These are phyloP conservation scores for Russula olivacea DNA, from an alignment of 768 basidiomycete species.

Conservation along the genomic window DNA sequence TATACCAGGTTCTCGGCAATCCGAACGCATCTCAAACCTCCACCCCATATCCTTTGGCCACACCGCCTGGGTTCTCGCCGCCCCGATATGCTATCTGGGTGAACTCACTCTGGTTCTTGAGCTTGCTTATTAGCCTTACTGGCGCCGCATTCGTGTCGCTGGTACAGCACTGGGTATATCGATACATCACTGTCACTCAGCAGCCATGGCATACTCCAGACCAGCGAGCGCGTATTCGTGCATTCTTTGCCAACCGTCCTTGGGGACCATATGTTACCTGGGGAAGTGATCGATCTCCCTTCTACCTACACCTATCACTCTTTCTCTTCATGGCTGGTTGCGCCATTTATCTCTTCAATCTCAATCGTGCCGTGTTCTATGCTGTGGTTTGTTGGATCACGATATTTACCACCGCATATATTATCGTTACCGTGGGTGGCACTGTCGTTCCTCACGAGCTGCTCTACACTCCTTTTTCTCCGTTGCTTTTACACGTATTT, in stretches of 20 bases:
- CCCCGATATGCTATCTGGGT: constrained; percentile 4
- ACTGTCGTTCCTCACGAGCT: no score
- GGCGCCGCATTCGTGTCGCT: not conserved
- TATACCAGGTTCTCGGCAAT: not conserved
- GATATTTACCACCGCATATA: no score
- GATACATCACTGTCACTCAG: not conserved
- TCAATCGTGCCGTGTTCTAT: not conserved
- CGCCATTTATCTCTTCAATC: not conserved
- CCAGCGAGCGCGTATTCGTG: constrained; percentile 4
- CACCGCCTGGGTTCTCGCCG: not conserved
- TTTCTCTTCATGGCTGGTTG: not conserved
- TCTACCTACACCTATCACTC: not conserved
- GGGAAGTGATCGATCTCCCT: not conserved
- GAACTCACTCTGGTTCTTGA: constrained; percentile 14
- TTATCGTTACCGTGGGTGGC: no score
- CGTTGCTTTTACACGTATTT: not conserved
- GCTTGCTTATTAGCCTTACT: not conserved
- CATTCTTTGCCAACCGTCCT: not conserved
- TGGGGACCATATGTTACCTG: not conserved
- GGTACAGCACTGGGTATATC: constrained; percentile 1
- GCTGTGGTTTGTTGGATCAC: not conserved
- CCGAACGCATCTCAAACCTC: not conserved
- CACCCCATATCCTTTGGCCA: not conserved
- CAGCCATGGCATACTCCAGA: not conserved
- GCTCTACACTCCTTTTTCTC: not conserved